Base-by-base conservation (phyloP, 106 monocot species). In the Platanthera zijinensis region DNA sequence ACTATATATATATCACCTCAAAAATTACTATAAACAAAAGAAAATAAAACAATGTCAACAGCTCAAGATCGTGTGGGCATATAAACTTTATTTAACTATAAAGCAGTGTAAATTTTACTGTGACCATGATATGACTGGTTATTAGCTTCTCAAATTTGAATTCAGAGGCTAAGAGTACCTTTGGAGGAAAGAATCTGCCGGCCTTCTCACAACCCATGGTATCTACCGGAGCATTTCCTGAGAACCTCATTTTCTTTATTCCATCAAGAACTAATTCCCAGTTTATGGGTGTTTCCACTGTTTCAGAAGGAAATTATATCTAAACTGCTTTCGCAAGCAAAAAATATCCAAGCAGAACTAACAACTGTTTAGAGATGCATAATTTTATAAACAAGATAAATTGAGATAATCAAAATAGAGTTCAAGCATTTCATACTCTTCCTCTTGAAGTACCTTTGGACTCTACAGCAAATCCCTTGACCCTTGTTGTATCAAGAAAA, bases 141-240 rank as follows among this genome's bases (percentile, higher is more conserved):
- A 4, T 25, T 10, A 66, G 28, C 9, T 66, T 66, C 32, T 25
- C 28, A 11, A 66, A 30, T 0, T 4, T 30, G 32, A 66, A 66
- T 32, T 66, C 8, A 66, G 10, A 70, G 47, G 15, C 15, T 70
- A 70, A 15, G 15, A 48, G 78, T 86, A 99, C 97, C 94, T 94
- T 94, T 0, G 97, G 90, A 66, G 97, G 97, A 61, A 94, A 73
- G 81, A 79, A 57, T 77, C 39, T 82, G 15, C 94, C 94, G 22
- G 97, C 94, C 78, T 94, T 99, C 77, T 99, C 97, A 82, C 91
- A 99, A 72, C 92, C 97, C 91, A 84, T 92, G 10, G 94, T 88
- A 73, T 99, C 97, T 59, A 99, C 97, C 32, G 94, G 94, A 79
- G 97, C 97, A 85, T 90, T 86, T 81, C 82, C 97, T 74, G 88